Evolutionary conservation across 192 early-diverging fungal genomes (phyloP).

Genomic region (Umbelopsis isabellina): DNA sequence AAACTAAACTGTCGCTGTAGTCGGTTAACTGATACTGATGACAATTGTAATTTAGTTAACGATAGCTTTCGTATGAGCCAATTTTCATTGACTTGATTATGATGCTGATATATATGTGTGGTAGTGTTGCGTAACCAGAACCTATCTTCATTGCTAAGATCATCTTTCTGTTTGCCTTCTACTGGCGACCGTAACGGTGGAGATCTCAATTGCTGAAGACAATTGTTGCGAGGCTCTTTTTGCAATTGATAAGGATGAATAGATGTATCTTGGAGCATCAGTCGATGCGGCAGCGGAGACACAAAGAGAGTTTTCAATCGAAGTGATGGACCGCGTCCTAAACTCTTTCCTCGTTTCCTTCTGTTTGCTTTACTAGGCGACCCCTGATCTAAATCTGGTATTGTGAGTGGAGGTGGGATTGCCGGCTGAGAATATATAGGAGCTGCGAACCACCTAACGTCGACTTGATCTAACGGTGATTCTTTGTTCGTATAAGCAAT

Average conservation of each 20-base stretch:
- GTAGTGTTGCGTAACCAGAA: slow-evolving; percentile 11
- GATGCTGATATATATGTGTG: slow-evolving; percentile 11
- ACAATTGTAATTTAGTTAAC: neutral
- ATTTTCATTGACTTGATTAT: slow-evolving; percentile 1
- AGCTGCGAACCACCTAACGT: slow-evolving; percentile 7
- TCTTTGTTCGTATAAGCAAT: neutral
- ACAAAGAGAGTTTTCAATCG: slow-evolving; percentile 11
- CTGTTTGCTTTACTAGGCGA: neutral
- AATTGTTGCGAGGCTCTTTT: neutral
- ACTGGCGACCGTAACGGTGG: neutral
- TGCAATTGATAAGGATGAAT: neutral
- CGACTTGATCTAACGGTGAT: neutral
- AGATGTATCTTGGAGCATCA: neutral
- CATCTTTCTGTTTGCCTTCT: slow-evolving; percentile 1
- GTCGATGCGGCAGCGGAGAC: neutral
- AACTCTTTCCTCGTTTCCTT: neutral
- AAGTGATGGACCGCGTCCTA: neutral
- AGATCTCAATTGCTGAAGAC: too few species aligned
- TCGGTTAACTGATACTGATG: neutral
- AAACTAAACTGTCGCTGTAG: neutral
- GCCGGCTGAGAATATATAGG: neutral
- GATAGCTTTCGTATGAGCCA: slow-evolving; percentile 2
- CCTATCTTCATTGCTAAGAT: neutral
- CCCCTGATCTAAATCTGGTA: neutral
- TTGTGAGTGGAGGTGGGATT: neutral